Conservation (phyloP, 1,284 basidiomycete genomes). For the Ustilago bromivora region DNA sequence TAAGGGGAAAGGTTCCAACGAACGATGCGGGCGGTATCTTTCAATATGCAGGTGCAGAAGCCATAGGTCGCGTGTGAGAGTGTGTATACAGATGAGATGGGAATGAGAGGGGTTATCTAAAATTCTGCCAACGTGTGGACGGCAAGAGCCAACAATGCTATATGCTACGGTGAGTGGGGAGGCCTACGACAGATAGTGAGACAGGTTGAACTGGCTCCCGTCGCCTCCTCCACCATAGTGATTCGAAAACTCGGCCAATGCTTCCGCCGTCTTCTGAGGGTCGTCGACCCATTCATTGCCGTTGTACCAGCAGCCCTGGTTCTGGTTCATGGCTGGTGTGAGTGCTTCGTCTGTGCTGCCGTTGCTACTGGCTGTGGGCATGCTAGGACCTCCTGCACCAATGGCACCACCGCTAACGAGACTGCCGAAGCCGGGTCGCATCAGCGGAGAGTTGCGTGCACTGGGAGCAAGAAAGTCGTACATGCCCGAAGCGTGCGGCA, state of each 20-base stretch:
- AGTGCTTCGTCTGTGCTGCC: slow-evolving; percentile 51
- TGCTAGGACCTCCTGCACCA: slow-evolving; percentile 5
- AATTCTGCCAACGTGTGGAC: neutral
- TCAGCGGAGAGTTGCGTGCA: slow-evolving; percentile 47
- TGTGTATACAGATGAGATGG: slow-evolving; percentile 4
- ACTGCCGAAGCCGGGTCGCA: slow-evolving; percentile 26
- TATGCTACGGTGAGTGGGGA: neutral
- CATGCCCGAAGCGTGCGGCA: slow-evolving; percentile 46
- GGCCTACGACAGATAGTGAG: slow-evolving; percentile 39
- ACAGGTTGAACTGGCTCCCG: slow-evolving; percentile 37
- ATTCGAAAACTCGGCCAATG: slow-evolving; percentile 44
- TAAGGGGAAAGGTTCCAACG: neutral
- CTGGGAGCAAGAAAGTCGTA: slow-evolving; percentile 49
- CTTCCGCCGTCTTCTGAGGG: slow-evolving; percentile 53
- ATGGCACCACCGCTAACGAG: slow-evolving; percentile 1
- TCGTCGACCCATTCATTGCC: slow-evolving; percentile 52
- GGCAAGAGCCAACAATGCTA: neutral
- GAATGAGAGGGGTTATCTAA: neutral
- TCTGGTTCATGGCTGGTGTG: slow-evolving; percentile 49
- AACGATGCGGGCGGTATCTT: neutral
- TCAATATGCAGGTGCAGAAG: slow-evolving; percentile 7
- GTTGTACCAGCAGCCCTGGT: slow-evolving; percentile 44
- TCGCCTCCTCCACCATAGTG: slow-evolving; percentile 35
- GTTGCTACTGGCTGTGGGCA: slow-evolving; percentile 46
- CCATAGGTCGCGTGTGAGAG: neutral